Base-by-base conservation (phyloP, 345 rosid genomes). In the Gossypium mustelinum region DNA sequence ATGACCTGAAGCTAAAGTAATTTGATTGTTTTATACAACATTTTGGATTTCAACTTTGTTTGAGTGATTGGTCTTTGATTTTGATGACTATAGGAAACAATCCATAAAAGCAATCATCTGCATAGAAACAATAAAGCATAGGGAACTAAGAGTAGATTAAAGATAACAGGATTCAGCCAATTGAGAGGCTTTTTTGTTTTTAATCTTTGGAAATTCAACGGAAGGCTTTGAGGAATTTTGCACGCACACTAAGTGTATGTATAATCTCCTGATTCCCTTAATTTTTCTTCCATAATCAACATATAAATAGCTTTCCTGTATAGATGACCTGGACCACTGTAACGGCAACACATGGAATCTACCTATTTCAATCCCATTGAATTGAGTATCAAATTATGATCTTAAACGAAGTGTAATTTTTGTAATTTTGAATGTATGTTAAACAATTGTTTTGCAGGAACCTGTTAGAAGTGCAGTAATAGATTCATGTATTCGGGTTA, bases 401-500 rank as follows among this genome's bases (percentile, higher is more conserved):
- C 62, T 13, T 9, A 56, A 57, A 22, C 68, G 3, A 45, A 64
- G 17, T 17, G 29, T 47, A 22, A 67, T 62, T 73, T 2, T 63
- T 16, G 20, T 34, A 60, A 68, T 22, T 63, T 22, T 67, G 68
- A 60, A 50, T 58, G 12, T 58, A 13, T 62, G 55, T 29, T 69
- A 20, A 79, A 47, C 16, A 55, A 56, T 57, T 51, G 43, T 54
- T 41, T 79, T 43, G 68, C 87, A 92, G 99, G 93, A 87, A 57
- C 93, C 92, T 6, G 84, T 82, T 50, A 88, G 88, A 86, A 87
- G 93, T 64, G 94, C 94, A 66, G 76, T 79, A 48, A 81, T 93
- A 68, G 97, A 93, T 73, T 86, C 86, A 9, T 83, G 86, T 85
- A 85, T 93, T 82, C 90, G 93, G 29, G 88, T 93, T n/a, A 90